A percentile compares a stretch with the other conserved stretches of the same genome.
Evolutionary conservation across 2,329 filamentous ascomycete species (phyloP).

Genomic region (Trichoderma koningii): DNA sequence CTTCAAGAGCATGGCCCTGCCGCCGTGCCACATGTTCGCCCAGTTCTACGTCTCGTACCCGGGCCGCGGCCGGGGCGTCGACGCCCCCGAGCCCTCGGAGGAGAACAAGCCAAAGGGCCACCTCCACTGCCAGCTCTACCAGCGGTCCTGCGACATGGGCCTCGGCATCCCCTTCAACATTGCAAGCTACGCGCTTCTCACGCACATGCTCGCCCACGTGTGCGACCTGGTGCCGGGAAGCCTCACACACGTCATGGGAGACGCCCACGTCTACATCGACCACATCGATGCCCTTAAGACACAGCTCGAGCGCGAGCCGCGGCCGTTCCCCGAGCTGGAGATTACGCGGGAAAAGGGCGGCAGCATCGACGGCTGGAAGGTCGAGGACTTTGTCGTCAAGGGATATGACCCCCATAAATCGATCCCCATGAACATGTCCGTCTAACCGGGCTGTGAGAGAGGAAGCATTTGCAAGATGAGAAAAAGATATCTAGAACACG

Average conservation of each 20-base stretch:
- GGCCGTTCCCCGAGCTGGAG: constrained; percentile 75
- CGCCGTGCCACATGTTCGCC: constrained; percentile 96
- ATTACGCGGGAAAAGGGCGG: constrained; percentile 69
- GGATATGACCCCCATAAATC: constrained; percentile 89
- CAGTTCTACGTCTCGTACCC: constrained; percentile 91
- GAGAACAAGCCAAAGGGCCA: constrained; percentile 60
- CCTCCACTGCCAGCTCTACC: constrained; percentile 87
- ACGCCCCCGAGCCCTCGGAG: constrained; percentile 22
- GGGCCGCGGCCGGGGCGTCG: constrained; percentile 29
- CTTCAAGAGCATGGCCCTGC: constrained; percentile 83
- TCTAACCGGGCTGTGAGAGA: constrained; percentile 47
- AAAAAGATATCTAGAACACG: background rate
- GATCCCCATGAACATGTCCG: constrained; percentile 99
- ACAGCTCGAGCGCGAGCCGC: constrained; percentile 79
- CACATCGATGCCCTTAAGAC: constrained; percentile 83
- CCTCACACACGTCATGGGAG: constrained; percentile 94
- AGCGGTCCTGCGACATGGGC: constrained; percentile 95
- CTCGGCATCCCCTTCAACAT: constrained; percentile 98
- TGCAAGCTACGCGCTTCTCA: constrained; percentile 87
- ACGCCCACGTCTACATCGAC: constrained; percentile 94
- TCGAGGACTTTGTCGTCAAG: constrained; percentile 83
- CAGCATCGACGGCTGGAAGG: constrained; percentile 86
- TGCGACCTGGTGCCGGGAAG: constrained; percentile 82
- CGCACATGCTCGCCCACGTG: constrained; percentile 90
- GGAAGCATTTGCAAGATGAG: background rate